Conservation (phyloP, 2,329 filamentous ascomycete genomes). For the Alternaria longipes region DNA sequence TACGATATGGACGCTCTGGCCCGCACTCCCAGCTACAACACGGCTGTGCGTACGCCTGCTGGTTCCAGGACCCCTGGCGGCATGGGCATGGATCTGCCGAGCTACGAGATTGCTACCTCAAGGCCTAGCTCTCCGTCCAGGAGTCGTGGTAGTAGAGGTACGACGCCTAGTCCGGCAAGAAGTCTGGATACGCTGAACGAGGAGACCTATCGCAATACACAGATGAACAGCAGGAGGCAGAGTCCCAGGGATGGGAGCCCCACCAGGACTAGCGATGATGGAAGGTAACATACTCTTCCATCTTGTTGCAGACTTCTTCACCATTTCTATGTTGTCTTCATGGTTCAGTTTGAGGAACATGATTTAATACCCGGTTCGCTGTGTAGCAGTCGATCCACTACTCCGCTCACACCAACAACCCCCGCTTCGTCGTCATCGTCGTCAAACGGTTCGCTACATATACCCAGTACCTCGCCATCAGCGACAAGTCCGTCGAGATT, state of each 20-base stretch:
- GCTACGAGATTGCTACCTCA: conserved; percentile 57
- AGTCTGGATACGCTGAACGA: conserved; percentile 49
- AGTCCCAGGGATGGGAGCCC: conserved; percentile 39
- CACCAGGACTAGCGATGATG: conserved; percentile 37
- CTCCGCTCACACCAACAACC: conserved; percentile 17
- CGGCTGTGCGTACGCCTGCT: conserved; percentile 58
- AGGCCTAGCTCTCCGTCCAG: conserved; percentile 53
- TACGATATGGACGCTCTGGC: conserved; percentile 58
- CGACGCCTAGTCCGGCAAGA: conserved; percentile 45
- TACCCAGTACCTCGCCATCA: conserved; percentile 11
- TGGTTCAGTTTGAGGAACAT: conserved; percentile 8
- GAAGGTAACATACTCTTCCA: conserved; percentile 24
- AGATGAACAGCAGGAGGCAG: conserved; percentile 42
- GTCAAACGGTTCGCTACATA: conserved; percentile 16
- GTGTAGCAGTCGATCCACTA: conserved; percentile 9
- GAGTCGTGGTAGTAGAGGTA: conserved; percentile 40
- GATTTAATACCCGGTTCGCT: conserved; percentile 30
- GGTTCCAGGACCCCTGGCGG: conserved; percentile 52
- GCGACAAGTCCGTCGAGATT: background rate
- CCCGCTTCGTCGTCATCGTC: conserved; percentile 20
- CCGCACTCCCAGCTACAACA: conserved; percentile 62
- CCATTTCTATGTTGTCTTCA: background rate
- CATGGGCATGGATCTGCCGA: conserved; percentile 52
- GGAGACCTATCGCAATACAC: conserved; percentile 50
- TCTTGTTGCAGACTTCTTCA: background rate